Conservation (phyloP, 108 stramenopile species). For the Stephanodiscus minutulus region DNA sequence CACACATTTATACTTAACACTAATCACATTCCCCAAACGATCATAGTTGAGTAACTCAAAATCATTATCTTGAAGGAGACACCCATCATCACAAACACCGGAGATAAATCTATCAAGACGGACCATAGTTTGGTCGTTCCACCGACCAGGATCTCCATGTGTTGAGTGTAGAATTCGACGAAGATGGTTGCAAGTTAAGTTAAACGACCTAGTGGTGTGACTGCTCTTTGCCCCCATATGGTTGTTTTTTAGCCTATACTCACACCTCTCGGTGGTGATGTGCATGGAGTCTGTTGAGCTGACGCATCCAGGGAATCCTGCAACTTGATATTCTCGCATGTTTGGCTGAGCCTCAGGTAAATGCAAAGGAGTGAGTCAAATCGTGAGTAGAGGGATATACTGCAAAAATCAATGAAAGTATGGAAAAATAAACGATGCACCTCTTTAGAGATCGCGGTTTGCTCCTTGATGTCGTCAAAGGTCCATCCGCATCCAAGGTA, state of each 20-base stretch:
- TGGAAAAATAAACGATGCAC: slow-evolving; percentile 21
- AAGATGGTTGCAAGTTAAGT: neutral
- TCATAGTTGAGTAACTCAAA: neutral
- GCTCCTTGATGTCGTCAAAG: slow-evolving; percentile 30
- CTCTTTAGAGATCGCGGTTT: slow-evolving; percentile 17
- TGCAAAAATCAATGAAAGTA: slow-evolving; percentile 20
- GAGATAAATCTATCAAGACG: too few species aligned
- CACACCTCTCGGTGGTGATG: slow-evolving; percentile 7
- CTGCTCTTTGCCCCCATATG: too few species aligned
- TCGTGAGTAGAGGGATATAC: slow-evolving; percentile 2
- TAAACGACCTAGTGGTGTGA: too few species aligned
- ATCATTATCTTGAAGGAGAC: too few species aligned
- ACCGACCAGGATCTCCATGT: neutral
- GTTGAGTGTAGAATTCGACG: slow-evolving; percentile 3
- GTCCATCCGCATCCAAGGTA: slow-evolving; percentile 35
- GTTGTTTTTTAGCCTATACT: too few species aligned
- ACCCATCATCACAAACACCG: too few species aligned
- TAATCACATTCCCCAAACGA: neutral
- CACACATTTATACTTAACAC: slow-evolving; percentile 3
- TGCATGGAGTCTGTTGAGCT: slow-evolving; percentile 10
- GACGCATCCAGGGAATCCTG: slow-evolving; percentile 13
- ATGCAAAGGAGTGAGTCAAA: neutral
- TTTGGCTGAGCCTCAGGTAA: neutral
- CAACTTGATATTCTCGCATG: neutral
- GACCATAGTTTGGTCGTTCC: too few species aligned